A percentile compares a stretch with the other conserved stretches of the same genome.
These are phyloP conservation scores for Vitis hybrid DNA, from an alignment of 177 flowering plant species.

Conservation along the genomic window DNA sequence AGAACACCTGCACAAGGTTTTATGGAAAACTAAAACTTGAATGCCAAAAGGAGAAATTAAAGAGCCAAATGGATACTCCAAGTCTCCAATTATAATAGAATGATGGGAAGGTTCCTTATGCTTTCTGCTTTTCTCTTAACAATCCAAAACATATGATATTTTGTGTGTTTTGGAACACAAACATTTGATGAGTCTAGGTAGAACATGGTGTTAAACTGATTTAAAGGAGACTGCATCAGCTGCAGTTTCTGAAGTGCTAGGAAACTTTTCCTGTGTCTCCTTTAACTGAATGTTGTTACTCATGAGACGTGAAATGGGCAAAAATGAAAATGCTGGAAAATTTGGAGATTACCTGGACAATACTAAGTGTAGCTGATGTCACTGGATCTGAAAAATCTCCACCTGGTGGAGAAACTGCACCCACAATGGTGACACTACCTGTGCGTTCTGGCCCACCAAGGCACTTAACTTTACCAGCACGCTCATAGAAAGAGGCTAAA, in stretches of 20 bases:
- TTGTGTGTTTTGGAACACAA: no score
- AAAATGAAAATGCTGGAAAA: background rate
- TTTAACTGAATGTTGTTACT: no score
- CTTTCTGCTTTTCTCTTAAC: no score
- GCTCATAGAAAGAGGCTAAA: constrained; percentile 96
- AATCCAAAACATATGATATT: no score
- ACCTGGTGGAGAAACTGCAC: constrained; percentile 99
- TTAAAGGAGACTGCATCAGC: no score
- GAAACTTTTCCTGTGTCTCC: no score
- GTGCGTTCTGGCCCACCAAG: constrained; percentile 96
- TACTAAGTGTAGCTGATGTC: constrained; percentile 97
- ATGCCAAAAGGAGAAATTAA: background rate
- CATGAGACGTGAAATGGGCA: no score
- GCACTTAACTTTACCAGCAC: constrained; percentile 99
- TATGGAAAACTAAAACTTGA: background rate
- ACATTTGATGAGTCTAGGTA: no score
- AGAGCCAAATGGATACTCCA: background rate
- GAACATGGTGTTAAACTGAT: no score
- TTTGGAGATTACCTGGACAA: constrained; percentile 72
- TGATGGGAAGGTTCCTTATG: no score
- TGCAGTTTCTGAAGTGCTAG: no score
- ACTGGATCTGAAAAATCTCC: constrained; percentile 99
- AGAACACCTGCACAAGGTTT: constrained; percentile 68
- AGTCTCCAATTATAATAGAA: no score
- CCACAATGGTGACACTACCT: constrained; percentile 99